Evolutionary conservation across 2,329 filamentous ascomycete species (phyloP), one percentile per base, ranked within the genome.

Genomic region (Hirsutella minnesotensis): DNA sequence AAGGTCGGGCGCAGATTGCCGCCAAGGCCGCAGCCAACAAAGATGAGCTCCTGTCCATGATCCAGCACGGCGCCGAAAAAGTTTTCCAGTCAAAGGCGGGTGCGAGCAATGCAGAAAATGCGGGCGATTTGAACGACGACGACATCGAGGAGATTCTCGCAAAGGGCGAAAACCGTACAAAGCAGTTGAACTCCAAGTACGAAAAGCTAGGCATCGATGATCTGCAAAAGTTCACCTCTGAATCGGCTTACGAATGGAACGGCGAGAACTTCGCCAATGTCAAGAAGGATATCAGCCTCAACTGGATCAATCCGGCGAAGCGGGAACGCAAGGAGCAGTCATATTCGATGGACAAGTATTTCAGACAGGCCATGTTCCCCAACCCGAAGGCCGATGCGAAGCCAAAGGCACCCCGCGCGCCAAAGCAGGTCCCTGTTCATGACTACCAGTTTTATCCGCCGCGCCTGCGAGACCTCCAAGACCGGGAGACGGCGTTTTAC

Each of bases 281-380:
- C 58, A 94, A 94, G 67, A 94, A 94, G 62, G 87, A 94, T 40
- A 86, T 95, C 49, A 87, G 86, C 39, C 76, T 95, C 50, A 89
- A 73, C 56, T 98, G 94, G 94, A 98, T 98, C 67, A 95, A 98
- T 55, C 94, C 92, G 2, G 81, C 90, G 15, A 98, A 98, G 72
- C 89, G 92, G 63, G 94, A 98, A 67, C 86, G 92, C 56, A 98
- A 96, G 63, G 90, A 96, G 58, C 88, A 95, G 59, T 88, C 87
- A 5, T 98, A 98, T 61, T 95, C 90, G 0, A 95, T 98, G 69
- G 94, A 98, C 61, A 94, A 95, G 63, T 98, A 98, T 67, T 98
- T 96, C 66, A 83, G 90, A 51, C 82, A 94, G 55, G 86, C 88
- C 9, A 76, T 98, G 56, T 84, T 85, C 53, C 73, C 73, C 10